phyloP scores from a whole-genome alignment of 257 asterid species.

The Solanum chiquidenum region DNA sequence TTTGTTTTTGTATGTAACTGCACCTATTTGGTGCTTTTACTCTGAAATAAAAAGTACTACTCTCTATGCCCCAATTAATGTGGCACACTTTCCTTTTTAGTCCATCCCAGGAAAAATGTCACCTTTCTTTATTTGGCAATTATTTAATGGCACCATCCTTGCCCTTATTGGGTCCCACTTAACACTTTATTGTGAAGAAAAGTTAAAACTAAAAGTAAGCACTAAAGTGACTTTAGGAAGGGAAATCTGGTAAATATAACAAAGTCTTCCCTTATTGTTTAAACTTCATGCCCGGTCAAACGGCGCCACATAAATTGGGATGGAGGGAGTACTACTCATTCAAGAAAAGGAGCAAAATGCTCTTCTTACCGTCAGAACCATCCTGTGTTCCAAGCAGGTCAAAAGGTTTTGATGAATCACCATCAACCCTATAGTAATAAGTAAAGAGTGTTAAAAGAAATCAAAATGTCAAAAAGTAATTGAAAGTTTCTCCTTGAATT shows the following conservation, averaged over 20 bases:
- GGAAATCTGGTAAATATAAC: neutral
- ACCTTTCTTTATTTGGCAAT: neutral
- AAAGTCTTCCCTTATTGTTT: neutral
- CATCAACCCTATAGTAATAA: constrained; percentile 43
- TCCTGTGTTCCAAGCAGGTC: constrained; percentile 62
- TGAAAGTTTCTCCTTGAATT: neutral
- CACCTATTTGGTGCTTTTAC: neutral
- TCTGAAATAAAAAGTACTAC: neutral
- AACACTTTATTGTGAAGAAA: neutral
- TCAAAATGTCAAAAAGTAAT: neutral
- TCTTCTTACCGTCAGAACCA: constrained; percentile 51
- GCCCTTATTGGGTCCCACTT: neutral
- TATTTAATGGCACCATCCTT: neutral
- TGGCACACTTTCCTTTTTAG: neutral
- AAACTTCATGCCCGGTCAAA: neutral
- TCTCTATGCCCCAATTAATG: neutral
- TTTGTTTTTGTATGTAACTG: neutral
- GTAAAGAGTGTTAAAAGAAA: constrained; percentile 3
- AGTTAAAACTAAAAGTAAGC: neutral
- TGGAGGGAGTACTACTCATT: neutral
- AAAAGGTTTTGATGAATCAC: constrained; percentile 48
- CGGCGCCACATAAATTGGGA: neutral
- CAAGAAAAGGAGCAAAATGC: constrained; percentile 3
- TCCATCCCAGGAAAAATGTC: neutral
- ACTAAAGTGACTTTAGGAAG: neutral